Base-by-base conservation (phyloP, 148 eudicot genomes). In the Persicaria maculosa region DNA sequence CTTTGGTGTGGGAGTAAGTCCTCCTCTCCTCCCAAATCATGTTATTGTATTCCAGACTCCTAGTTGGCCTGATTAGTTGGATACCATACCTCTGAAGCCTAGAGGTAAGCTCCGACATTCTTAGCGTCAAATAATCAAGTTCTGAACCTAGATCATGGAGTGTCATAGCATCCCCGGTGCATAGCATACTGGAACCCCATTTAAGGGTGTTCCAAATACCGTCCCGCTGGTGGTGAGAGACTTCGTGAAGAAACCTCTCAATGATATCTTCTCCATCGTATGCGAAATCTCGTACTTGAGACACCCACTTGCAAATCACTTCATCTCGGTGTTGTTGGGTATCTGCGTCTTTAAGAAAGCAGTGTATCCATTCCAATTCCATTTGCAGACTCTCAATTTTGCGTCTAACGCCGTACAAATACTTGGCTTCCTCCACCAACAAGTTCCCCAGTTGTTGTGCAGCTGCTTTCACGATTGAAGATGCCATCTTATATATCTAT, bases 211-310 rank as follows among this genome's bases (percentile, higher is more conserved):
- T 17, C 25, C 10, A 0, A 4, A 44, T 15, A 8, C 72, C 72
- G 11, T 46, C 19, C 3, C 9, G 19, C 1, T 17, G 47, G 72
- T 19, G 83, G 86, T 84, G 89, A 10, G 67, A 17, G 31, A 59
- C 67, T 59, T 4, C 67, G 5, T 17, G 25, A 59, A 17, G 40
- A 25, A 17, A 59, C 36, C 40, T 59, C 7, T 59, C 25, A 25
- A 59, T 17, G 67, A 59, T 17, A 10, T 59, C 67, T 59, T 59
- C 67, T 17, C 31, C 67, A 6, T 59, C 67, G 4, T 59, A 59
- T 6, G 67, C 67, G 6, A 59, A 0, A 59, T 59, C 40, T 19
- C 31, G 16, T 19, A 59, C 67, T 17, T 59, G 1, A 17, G 31
- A 59, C 14, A 59, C 40, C 31, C 11, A 17, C 31, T 59, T 59